Percentiles rank a stretch among this genome's conserved stretches.
Conservation (phyloP, 176 grass and related monocot genomes). For the Rhynchospora breviuscula region DNA sequence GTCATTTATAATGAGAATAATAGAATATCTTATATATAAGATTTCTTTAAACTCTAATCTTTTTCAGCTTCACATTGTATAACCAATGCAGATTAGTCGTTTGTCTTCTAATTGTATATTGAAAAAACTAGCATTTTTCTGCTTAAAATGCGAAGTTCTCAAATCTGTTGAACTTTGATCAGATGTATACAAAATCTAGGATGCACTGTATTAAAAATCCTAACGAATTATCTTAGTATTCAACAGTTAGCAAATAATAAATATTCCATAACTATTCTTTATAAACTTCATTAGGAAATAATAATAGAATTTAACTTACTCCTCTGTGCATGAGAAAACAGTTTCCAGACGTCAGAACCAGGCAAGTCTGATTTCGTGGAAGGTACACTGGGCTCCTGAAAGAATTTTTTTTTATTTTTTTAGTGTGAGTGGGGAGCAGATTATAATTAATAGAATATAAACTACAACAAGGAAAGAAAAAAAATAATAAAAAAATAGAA, state of each 20-base stretch:
- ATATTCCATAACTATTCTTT: not conserved
- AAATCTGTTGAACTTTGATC: no score
- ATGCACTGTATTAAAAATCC: no score
- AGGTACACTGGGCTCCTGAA: not conserved
- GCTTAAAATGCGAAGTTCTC: no score
- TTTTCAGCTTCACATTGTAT: no score
- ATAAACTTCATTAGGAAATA: not conserved
- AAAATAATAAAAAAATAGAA: not conserved
- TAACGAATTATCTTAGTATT: not conserved
- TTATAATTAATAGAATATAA: not conserved
- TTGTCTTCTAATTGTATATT: no score
- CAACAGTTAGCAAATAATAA: not conserved
- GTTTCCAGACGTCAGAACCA: not conserved
- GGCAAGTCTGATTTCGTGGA: not conserved
- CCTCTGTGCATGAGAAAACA: not conserved
- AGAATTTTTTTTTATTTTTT: not conserved
- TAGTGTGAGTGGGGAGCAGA: no score
- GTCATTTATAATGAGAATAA: no score
- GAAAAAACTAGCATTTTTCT: no score
- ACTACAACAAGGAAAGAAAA: not conserved
- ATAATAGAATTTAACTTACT: not conserved
- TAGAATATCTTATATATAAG: no score
- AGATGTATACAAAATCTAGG: no score
- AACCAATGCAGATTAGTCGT: no score
- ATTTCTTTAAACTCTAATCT: no score